Evolutionary conservation across 2,329 filamentous ascomycete genomes (phyloP).

Genomic region (Magnaporthiopsis rhizophila): DNA sequence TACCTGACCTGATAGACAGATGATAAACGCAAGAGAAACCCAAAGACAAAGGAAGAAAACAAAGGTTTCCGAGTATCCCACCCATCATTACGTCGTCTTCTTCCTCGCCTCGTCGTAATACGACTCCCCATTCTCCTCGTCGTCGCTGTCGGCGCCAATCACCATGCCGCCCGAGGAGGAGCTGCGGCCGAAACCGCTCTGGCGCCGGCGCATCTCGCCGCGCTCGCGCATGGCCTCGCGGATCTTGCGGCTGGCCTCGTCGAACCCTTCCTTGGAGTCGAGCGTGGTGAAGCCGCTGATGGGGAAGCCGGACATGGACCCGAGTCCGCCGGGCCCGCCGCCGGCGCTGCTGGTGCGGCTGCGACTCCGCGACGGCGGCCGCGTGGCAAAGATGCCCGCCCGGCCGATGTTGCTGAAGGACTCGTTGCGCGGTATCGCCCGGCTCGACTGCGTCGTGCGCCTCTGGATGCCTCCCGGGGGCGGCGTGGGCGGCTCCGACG

Average conservation of each 20-base stretch:
- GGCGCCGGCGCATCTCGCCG: slow-evolving; percentile 52
- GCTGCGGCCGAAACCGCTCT: slow-evolving; percentile 27
- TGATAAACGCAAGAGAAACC: neutral
- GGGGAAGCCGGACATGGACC: slow-evolving; percentile 46
- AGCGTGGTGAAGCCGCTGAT: slow-evolving; percentile 62
- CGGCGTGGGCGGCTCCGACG: slow-evolving; percentile 27
- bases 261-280: slow-evolving; percentile 62
- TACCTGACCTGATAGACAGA: neutral
- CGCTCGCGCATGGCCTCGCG: slow-evolving; percentile 75
- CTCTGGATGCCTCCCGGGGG: slow-evolving; percentile 25
- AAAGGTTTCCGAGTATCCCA: too few species aligned
- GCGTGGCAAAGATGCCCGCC: slow-evolving; percentile 83
- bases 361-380: slow-evolving; percentile 68
- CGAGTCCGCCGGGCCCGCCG: slow-evolving; percentile 41
- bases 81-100: slow-evolving; percentile 3
- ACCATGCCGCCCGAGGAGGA: slow-evolving; percentile 10
- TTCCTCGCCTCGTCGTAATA: slow-evolving; percentile 7
- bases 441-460: slow-evolving; percentile 43
- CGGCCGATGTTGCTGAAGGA: slow-evolving; percentile 85
- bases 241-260: slow-evolving; percentile 78
- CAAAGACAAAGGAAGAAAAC: too few species aligned
- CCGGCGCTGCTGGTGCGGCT: slow-evolving; percentile 64
- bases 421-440: slow-evolving; percentile 71
- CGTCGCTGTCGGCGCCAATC: slow-evolving; percentile 12
- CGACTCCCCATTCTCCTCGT: slow-evolving; percentile 11